A percentile compares a stretch with the other conserved stretches of the same genome.
phyloP scores from a whole-genome alignment of 768 basidiomycete genomes.

The Trametes gibbosa region DNA sequence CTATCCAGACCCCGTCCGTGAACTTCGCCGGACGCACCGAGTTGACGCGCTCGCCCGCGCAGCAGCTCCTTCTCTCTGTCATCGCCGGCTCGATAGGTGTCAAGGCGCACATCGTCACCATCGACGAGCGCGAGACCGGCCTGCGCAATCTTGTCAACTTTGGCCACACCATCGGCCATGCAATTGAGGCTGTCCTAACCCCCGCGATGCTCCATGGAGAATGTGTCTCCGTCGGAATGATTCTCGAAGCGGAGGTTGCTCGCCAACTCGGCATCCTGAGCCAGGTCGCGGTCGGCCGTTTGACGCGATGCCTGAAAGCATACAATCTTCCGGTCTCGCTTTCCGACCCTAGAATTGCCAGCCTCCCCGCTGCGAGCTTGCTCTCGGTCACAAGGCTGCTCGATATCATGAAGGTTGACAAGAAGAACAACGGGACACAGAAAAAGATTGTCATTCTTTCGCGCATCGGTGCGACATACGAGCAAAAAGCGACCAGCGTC shows the following conservation, averaged over 20 bases:
- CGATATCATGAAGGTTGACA: conserved; percentile 87
- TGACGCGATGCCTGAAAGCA: conserved; percentile 82
- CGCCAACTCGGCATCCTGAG: conserved; percentile 82
- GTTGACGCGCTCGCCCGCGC: conserved; percentile 68
- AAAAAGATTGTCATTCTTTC: conserved; percentile 95
- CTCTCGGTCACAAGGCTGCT: conserved; percentile 80
- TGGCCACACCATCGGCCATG: conserved; percentile 97
- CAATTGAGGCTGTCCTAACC: conserved; percentile 94
- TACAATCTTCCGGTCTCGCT: conserved; percentile 89
- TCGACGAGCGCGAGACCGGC: conserved; percentile 95
- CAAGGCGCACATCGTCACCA: conserved; percentile 95
- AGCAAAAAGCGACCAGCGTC: conserved; percentile 87
- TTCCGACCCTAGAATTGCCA: conserved; percentile 72
- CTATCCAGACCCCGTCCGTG: conserved; percentile 71
- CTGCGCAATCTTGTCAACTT: conserved; percentile 99
- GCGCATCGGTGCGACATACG: conserved; percentile 87
- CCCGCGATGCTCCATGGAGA: conserved; percentile 95
- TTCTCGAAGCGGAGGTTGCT: conserved; percentile 93
- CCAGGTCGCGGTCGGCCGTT: conserved; percentile 90
- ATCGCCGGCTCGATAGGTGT: conserved; percentile 93
- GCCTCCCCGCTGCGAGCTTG: conserved; percentile 63
- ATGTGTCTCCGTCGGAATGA: conserved; percentile 94
- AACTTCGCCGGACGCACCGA: conserved; percentile 55
- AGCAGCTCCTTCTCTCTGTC: conserved; percentile 82
- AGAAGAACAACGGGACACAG: conserved; percentile 90